Evolutionary conservation across 179 eudicot genomes (phyloP), one percentile per base, ranked within the genome.

Genomic region (Heliamphora ciliata): DNA sequence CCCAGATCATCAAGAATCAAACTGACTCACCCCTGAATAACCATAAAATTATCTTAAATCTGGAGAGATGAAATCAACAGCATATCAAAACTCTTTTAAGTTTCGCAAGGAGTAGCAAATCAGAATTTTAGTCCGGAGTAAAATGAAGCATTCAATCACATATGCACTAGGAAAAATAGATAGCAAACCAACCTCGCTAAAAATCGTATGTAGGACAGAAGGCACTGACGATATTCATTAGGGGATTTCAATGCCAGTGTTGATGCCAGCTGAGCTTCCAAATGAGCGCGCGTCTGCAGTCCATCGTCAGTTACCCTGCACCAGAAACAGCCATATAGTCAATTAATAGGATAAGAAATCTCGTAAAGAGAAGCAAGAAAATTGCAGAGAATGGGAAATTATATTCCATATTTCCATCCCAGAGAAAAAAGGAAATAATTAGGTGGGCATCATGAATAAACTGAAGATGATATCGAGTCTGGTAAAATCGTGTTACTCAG

Each of bases 301-400:
- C 98, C 99, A 87, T 96, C 98, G 86, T 96, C 99, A 69, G 98
- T 93, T 82, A 91, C 92, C 87, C 99, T 96, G 88, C 52, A 85
- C 18, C 68, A 82, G 52, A 81, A 67, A 75, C 66, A 73, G 64
- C 78, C 31, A 68, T 13, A 48, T 21, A 77, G 8, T 40, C 8
- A 24, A 74, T 63, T 63, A n/a, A n/a, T 8, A 67, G 13, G 71
- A 24, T 4, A 6, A 67, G 24, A 61, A 14, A 61, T 17, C 4
- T 31, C 40, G 40, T 31, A 31, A 31, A 31, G 40, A 31, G 40
- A 31, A 31, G 40, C 40, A 76, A 10, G 17, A 74, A 40, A 54
- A 54, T 31, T 8, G 61, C 21, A 21, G 3, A 73, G 21, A 17
- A 51, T 73, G 24, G 24, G 7, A n/a, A 48, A 15, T 48, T 50